Percentiles rank a stretch among this genome's conserved stretches.
Conservation (phyloP, 2,329 filamentous ascomycete genomes). For the Xylaria digitata region DNA sequence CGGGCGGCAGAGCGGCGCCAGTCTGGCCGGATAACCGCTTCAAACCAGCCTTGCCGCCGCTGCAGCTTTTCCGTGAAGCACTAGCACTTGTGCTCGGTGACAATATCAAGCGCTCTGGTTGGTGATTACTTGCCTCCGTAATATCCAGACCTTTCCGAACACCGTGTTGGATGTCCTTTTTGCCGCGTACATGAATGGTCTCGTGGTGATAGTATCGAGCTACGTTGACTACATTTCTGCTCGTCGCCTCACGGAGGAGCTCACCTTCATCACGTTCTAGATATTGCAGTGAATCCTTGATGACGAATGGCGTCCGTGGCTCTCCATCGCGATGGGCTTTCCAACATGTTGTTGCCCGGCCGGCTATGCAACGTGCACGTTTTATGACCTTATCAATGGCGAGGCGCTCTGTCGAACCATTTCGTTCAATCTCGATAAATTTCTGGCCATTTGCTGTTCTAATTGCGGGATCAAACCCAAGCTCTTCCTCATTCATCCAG, state of each 20-base stretch:
- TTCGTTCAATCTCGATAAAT: constrained; percentile 55
- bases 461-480: constrained; percentile 60
- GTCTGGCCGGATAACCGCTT: constrained; percentile 22
- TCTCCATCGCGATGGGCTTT: constrained; percentile 55
- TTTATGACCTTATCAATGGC: constrained; percentile 54
- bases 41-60: constrained; percentile 33
- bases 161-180: constrained; percentile 52
- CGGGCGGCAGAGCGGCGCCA: constrained; percentile 1
- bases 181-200: constrained; percentile 51
- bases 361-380: constrained; percentile 50
- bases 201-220: constrained; percentile 57
- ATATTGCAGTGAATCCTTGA: constrained; percentile 61
- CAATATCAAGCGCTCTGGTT: background rate
- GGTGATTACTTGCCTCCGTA: constrained; percentile 44
- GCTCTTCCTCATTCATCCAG: constrained; percentile 53
- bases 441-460: constrained; percentile 46
- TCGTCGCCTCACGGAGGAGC: constrained; percentile 53
- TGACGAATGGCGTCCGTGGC: constrained; percentile 51
- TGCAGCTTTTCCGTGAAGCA: constrained; percentile 38
- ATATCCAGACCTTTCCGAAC: constrained; percentile 50
- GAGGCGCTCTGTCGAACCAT: constrained; percentile 54
- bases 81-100: constrained; percentile 33
- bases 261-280: constrained; percentile 55
- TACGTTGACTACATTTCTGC: constrained; percentile 53
- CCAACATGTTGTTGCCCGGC: constrained; percentile 57